phyloP scores from a whole-genome alignment of 306 rosid genomes.

The Senna tora region DNA sequence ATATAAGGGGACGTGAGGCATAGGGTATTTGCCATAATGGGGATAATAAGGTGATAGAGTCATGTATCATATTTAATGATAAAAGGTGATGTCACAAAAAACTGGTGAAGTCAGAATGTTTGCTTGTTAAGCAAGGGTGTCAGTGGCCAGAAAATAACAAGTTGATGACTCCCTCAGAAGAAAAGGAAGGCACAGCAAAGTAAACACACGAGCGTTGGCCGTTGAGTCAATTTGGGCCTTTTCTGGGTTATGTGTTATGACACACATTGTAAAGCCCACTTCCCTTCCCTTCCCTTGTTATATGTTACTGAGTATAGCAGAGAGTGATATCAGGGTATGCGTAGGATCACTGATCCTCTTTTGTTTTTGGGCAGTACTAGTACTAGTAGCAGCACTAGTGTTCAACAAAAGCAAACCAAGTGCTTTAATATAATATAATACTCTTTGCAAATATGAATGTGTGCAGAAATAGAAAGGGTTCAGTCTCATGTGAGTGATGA shows the following conservation, averaged over 20 bases:
- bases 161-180: conserved; percentile 14
- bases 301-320: neutral
- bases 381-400: neutral
- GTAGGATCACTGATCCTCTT: conserved; percentile 32
- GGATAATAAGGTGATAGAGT: neutral
- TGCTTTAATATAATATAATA: too few species aligned
- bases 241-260: neutral
- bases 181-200: neutral
- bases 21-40: conserved; percentile 24
- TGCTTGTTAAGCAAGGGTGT: conserved; percentile 53
- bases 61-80: neutral
- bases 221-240: conserved; percentile 23
- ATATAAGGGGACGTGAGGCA: neutral
- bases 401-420: too few species aligned
- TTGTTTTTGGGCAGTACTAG: too few species aligned
- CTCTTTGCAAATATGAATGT: too few species aligned
- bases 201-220: conserved; percentile 6
- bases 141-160: conserved; percentile 35
- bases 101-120: conserved; percentile 21
- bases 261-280: neutral
- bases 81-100: conserved; percentile 37
- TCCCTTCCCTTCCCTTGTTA: neutral
- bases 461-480: too few species aligned
- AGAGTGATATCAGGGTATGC: conserved; percentile 41
- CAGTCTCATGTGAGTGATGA: neutral